Conservation (phyloP, 1,284 basidiomycete genomes). For the Ceratobasidium sp. region DNA sequence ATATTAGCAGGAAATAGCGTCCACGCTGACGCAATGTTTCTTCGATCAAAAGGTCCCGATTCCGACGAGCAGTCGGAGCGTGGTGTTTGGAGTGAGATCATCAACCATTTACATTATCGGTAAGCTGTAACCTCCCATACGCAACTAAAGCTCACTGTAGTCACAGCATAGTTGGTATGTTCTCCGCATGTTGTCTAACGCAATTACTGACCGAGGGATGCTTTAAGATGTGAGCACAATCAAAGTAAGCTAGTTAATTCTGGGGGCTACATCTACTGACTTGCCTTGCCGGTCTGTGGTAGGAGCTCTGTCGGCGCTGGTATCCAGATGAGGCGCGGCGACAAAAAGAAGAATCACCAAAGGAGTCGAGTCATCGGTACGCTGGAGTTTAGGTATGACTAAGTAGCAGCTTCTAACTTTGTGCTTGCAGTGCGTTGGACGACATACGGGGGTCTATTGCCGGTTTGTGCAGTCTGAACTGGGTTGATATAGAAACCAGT, state of each 20-base stretch:
- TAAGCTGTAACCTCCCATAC: conserved; percentile 53
- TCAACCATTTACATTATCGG: conserved; percentile 86
- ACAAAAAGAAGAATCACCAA: conserved; percentile 52
- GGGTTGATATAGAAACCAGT: not conserved
- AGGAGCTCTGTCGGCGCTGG: conserved; percentile 85
- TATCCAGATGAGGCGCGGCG: conserved; percentile 62
- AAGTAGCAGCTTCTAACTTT: not conserved
- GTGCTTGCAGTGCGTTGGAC: conserved; percentile 72
- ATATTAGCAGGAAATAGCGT: conserved; percentile 87
- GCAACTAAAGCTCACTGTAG: not conserved
- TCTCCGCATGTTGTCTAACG: not conserved
- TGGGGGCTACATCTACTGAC: not conserved
- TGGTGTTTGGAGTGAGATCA: conserved; percentile 45
- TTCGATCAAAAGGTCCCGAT: conserved; percentile 82
- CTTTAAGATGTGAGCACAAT: conserved; percentile 29
- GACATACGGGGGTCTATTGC: conserved; percentile 82
- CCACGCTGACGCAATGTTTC: conserved; percentile 81
- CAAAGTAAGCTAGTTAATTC: not conserved
- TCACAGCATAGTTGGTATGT: conserved; percentile 72
- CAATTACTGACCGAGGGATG: not conserved
- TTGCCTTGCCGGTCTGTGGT: not conserved
- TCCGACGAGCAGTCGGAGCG: not conserved
- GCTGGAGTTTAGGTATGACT: conserved; percentile 41
- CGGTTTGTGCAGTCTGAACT: conserved; percentile 62
- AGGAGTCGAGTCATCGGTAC: conserved; percentile 68